Conservation (phyloP, 371 early-diverging fungal genomes). For the Nematocida ironsii region DNA sequence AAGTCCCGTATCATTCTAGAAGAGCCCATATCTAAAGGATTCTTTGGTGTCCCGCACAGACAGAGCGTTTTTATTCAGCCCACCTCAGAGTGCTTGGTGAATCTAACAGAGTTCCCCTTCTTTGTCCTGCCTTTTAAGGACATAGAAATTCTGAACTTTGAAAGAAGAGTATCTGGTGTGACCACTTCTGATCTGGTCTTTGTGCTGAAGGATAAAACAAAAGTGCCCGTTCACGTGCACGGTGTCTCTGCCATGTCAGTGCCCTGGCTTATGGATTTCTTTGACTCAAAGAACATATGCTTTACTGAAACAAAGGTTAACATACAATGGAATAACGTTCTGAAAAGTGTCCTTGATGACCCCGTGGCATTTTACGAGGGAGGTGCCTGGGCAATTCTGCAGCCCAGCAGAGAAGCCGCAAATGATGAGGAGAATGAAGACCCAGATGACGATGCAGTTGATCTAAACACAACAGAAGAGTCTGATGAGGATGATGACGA, state of each 20-base stretch:
- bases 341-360: constrained; percentile 92
- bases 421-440: constrained; percentile 51
- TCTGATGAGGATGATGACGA: constrained; percentile 32
- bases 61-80: constrained; percentile 88
- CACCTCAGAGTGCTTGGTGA: constrained; percentile 90
- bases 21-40: constrained; percentile 84
- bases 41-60: constrained; percentile 89
- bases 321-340: constrained; percentile 91
- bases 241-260: constrained; percentile 87
- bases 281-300: constrained; percentile 88
- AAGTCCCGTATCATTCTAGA: constrained; percentile 78
- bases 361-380: constrained; percentile 87
- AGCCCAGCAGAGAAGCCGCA: constrained; percentile 71
- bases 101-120: constrained; percentile 90
- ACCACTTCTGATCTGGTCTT: constrained; percentile 98
- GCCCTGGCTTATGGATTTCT: constrained; percentile 91
- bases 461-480: constrained; percentile 32
- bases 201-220: constrained; percentile 86
- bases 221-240: constrained; percentile 85
- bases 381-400: constrained; percentile 82
- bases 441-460: constrained; percentile 28
- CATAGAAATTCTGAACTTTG: constrained; percentile 92
- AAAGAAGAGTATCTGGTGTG: constrained; percentile 90
- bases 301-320: constrained; percentile 93
- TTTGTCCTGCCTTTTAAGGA: constrained; percentile 84